These are phyloP conservation scores for Canavalia ensiformis DNA, from an alignment of 306 rosid genomes.

Conservation along the genomic window DNA sequence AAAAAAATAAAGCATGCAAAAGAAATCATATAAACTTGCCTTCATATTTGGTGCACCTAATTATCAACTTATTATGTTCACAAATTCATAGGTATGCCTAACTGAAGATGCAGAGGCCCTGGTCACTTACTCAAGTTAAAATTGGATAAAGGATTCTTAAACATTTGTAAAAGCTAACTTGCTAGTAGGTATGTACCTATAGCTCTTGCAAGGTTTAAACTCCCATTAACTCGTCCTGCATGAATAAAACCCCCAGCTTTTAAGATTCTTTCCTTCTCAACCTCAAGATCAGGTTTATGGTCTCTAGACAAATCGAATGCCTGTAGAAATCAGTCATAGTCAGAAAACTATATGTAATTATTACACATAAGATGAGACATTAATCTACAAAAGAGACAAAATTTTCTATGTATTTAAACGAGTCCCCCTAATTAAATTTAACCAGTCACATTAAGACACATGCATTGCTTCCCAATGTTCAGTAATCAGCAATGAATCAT, in stretches of 20 bases:
- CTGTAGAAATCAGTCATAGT: slow-evolving; percentile 53
- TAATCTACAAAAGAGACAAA: not conserved
- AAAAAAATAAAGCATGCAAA: slow-evolving; percentile 34
- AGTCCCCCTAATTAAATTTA: not conserved
- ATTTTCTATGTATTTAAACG: not conserved
- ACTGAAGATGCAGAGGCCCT: slow-evolving; percentile 8
- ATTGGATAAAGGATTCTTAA: slow-evolving; percentile 1
- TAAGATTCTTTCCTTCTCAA: slow-evolving; percentile 86
- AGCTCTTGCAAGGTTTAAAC: slow-evolving; percentile 95
- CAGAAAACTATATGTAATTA: not conserved
- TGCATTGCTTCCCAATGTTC: not conserved
- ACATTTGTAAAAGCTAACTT: slow-evolving; percentile 6
- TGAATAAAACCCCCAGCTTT: slow-evolving; percentile 97
- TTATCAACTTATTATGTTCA: slow-evolving; percentile 7
- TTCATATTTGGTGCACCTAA: not conserved
- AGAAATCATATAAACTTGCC: slow-evolving; percentile 1
- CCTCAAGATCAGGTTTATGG: slow-evolving; percentile 91
- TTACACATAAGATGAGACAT: not conserved
- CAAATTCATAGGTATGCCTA: slow-evolving; percentile 27
- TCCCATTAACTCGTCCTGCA: slow-evolving; percentile 95
- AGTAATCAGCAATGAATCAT: not conserved
- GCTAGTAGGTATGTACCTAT: slow-evolving; percentile 62
- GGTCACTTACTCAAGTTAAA: slow-evolving; percentile 1
- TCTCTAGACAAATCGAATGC: slow-evolving; percentile 87
- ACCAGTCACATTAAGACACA: not conserved